A percentile compares a stretch with the other conserved stretches of the same genome.
These are phyloP conservation scores for Emiliania huxleyi DNA, from an alignment of 78 protist species.

Conservation along the genomic window DNA sequence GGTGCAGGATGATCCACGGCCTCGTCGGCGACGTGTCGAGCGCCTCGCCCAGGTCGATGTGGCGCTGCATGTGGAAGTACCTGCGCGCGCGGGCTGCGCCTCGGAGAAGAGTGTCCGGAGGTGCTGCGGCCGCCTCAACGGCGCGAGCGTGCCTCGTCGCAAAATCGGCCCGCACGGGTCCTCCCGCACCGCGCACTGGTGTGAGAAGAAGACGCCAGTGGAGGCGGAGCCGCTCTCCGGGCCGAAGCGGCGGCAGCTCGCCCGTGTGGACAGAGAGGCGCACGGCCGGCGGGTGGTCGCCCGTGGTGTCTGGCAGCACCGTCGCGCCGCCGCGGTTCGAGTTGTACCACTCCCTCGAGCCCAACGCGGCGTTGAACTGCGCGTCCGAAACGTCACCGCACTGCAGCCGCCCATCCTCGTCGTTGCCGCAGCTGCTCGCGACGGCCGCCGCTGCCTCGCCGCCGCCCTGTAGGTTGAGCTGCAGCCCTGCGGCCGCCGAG, in stretches of 20 bases:
- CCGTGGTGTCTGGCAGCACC: not conserved
- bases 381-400: not conserved
- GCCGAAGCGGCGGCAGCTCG: not conserved
- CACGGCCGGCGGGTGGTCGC: not conserved
- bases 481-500: not conserved
- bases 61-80: conserved; percentile 11
- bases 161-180: not conserved
- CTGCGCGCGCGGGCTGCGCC: no score
- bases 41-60: not conserved
- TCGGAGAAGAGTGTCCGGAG: no score
- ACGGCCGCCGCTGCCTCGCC: not conserved
- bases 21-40: not conserved
- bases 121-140: no score
- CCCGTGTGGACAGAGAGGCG: not conserved
- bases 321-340: not conserved
- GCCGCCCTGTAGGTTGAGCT: not conserved
- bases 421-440: not conserved
- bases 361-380: not conserved
- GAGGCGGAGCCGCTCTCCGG: not conserved
- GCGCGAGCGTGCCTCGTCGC: no score
- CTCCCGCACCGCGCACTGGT: not conserved
- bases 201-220: not conserved
- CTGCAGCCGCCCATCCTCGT: not conserved
- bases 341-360: not conserved
- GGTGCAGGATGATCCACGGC: not conserved